These are phyloP conservation scores for Sequoiadendron giganteum DNA, from an alignment of 75 land plant species.

Conservation along the genomic window DNA sequence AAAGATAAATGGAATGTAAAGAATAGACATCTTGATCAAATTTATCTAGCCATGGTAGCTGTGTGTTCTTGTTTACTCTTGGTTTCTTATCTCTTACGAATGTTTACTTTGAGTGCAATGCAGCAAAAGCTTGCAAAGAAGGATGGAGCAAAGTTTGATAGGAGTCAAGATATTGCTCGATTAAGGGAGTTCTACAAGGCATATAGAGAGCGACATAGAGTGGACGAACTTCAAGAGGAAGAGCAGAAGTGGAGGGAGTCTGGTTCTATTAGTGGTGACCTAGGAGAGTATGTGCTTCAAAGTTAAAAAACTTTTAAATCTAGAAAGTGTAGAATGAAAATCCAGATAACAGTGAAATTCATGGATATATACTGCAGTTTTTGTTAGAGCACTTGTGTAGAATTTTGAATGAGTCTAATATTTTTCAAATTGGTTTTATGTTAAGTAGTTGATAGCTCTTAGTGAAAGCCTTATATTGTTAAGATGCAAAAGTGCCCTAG, in stretches of 20 bases:
- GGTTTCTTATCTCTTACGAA: not conserved
- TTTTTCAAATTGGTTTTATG: not conserved
- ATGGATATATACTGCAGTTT: not conserved
- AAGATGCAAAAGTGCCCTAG: not conserved
- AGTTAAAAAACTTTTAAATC: not conserved
- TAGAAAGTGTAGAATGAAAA: not conserved
- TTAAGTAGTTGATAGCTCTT: not conserved
- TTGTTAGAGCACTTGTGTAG: not conserved
- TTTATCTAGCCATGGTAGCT: not conserved
- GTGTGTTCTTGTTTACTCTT: not conserved
- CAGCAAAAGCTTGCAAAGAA: slow-evolving; percentile 47
- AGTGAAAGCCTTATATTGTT: not conserved
- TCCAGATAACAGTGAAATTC: not conserved
- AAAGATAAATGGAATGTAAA: not conserved
- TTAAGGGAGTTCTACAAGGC: slow-evolving; percentile 28
- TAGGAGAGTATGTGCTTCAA: slow-evolving; percentile 12
- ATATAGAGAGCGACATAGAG: slow-evolving; percentile 30
- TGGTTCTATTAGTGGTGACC: slow-evolving; percentile 14
- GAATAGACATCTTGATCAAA: not conserved
- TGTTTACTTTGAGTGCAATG: slow-evolving; percentile 8
- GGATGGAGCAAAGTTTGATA: slow-evolving; percentile 39
- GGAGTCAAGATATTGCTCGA: slow-evolving; percentile 35
- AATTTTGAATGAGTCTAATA: not conserved
- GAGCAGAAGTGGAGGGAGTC: slow-evolving; percentile 19
- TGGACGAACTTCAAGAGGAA: slow-evolving; percentile 39